Conservation (phyloP, 2,329 filamentous ascomycete species). For the Helicocarpus griseus region DNA sequence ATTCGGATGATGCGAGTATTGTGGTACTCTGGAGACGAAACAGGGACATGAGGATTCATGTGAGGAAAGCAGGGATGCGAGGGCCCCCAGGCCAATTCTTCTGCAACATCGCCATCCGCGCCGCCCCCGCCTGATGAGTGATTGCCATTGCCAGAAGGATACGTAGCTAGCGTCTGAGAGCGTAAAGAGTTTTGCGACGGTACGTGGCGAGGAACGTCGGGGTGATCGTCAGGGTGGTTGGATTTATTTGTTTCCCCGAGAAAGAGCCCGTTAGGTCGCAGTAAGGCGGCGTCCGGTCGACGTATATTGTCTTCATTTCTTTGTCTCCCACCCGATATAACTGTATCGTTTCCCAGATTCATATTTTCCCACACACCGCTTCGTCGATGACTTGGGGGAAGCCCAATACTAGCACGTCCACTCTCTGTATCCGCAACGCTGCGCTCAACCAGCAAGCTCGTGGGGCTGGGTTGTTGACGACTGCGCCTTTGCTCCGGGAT, state of each 20-base stretch:
- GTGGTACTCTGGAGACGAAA: conserved; percentile 62
- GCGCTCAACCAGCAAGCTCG: conserved; percentile 40
- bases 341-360: conserved; percentile 18
- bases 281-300: conserved; percentile 22
- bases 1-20: conserved; percentile 86
- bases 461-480: conserved; percentile 38
- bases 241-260: too few species aligned
- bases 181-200: conserved; percentile 33
- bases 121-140: conserved; percentile 23
- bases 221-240: conserved; percentile 1
- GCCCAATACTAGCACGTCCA: conserved; percentile 43
- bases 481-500: conserved; percentile 49
- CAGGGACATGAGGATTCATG: conserved; percentile 78
- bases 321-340: conserved; percentile 15
- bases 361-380: conserved; percentile 21
- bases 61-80: conserved; percentile 92
- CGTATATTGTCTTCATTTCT: conserved; percentile 19
- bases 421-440: conserved; percentile 38
- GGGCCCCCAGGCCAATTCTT: conserved; percentile 80
- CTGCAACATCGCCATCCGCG: conserved; percentile 41
- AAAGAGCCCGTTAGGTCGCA: conserved; percentile 17
- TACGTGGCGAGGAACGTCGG: conserved; percentile 27
- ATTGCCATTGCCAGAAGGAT: conserved; percentile 28
- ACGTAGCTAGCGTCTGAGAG: conserved; percentile 30
- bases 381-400: conserved; percentile 36